A percentile compares a stretch with the other conserved stretches of the same genome.
These are phyloP conservation scores for Euphrasia confusa DNA, from an alignment of 257 asterid species.

Conservation along the genomic window DNA sequence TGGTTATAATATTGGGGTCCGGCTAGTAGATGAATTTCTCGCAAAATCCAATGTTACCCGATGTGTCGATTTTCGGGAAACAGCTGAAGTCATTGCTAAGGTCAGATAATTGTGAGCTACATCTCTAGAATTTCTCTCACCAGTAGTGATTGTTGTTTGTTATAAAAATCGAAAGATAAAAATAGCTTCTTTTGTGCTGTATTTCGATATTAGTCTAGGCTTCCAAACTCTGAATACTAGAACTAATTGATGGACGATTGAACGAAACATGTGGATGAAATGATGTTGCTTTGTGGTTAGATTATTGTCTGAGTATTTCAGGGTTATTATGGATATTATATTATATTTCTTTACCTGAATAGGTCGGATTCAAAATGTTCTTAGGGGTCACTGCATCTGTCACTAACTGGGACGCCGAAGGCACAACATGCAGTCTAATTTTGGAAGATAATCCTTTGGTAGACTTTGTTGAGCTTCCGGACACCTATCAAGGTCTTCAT, in stretches of 20 bases:
- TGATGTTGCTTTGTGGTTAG: neutral
- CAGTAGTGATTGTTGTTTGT: neutral
- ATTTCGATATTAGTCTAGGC: neutral
- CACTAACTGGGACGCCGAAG: conserved; percentile 81
- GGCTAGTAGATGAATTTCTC: conserved; percentile 84
- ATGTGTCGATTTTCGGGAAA: conserved; percentile 91
- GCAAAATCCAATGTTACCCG: conserved; percentile 87
- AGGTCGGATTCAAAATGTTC: conserved; percentile 96
- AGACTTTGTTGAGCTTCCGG: conserved; percentile 98
- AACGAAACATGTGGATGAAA: conserved; percentile 7
- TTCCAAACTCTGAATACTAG: neutral
- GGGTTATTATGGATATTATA: neutral
- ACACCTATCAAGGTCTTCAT: conserved; percentile 88
- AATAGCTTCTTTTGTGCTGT: neutral
- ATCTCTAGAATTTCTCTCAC: neutral
- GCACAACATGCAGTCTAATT: conserved; percentile 89
- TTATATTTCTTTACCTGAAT: conserved; percentile 23
- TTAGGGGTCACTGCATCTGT: conserved; percentile 81
- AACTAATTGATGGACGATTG: conserved; percentile 8
- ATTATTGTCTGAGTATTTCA: neutral
- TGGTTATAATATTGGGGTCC: conserved; percentile 87
- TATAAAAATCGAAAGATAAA: neutral
- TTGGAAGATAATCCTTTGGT: conserved; percentile 93
- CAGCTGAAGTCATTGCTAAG: conserved; percentile 97
- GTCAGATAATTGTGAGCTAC: conserved; percentile 27